Evolutionary conservation across 2,329 filamentous ascomycete genomes (phyloP).

Genomic region (Phoma herbarum): DNA sequence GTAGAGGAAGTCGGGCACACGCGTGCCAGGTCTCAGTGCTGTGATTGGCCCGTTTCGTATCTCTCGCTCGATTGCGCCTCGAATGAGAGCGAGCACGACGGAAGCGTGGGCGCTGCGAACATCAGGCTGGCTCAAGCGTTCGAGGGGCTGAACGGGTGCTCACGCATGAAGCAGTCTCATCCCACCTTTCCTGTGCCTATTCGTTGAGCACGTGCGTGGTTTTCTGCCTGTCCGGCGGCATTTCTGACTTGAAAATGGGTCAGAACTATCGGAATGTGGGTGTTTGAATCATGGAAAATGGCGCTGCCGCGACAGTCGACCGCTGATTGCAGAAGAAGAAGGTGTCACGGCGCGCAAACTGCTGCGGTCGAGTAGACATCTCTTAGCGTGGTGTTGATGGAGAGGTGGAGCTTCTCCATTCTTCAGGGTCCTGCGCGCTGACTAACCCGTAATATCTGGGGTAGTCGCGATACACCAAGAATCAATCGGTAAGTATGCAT

Average conservation of each 20-base stretch:
- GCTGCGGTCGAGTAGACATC: not conserved
- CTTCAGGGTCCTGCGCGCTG: constrained; percentile 3
- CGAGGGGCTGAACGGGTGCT: constrained; percentile 29
- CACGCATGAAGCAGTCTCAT: constrained; percentile 12
- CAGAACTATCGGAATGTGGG: constrained; percentile 9
- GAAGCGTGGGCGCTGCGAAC: constrained; percentile 36
- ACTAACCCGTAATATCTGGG: constrained; percentile 11
- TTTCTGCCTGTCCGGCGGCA: constrained; percentile 5
- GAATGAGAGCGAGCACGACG: constrained; percentile 37
- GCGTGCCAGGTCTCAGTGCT: constrained; percentile 21
- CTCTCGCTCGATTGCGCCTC: constrained; percentile 29
- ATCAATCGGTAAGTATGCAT: not conserved
- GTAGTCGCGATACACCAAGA: constrained; percentile 1
- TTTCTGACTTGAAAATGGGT: constrained; percentile 2
- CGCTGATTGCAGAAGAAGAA: not conserved
- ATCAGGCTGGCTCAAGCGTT: constrained; percentile 24
- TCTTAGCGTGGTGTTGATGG: constrained; percentile 21
- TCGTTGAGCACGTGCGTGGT: constrained; percentile 23
- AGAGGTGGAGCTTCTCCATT: constrained; percentile 6
- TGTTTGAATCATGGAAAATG: not conserved
- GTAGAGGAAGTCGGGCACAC: constrained; percentile 29
- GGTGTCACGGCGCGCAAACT: constrained; percentile 8
- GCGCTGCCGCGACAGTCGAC: constrained; percentile 4
- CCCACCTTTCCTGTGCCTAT: constrained; percentile 14
- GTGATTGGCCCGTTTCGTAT: constrained; percentile 33